Evolutionary conservation across 2,329 filamentous ascomycete genomes (phyloP).

Genomic region (Biscogniauxia mediterranea): DNA sequence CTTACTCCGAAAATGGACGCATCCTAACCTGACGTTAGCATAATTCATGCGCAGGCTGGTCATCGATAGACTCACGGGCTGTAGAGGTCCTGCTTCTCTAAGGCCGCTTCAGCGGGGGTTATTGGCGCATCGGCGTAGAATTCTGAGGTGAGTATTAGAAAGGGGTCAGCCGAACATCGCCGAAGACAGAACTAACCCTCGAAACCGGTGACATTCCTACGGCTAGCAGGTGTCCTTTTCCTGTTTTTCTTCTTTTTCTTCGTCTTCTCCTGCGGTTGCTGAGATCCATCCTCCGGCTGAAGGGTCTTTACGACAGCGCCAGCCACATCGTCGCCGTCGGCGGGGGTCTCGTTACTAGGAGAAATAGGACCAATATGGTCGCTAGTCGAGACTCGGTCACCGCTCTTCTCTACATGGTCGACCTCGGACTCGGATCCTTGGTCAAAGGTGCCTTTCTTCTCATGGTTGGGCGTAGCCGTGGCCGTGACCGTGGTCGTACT

Average conservation of each 20-base stretch:
- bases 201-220: constrained; percentile 61
- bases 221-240: constrained; percentile 36
- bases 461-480: background rate
- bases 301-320: background rate
- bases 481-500: background rate
- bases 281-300: background rate
- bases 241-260: constrained; percentile 46
- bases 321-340: background rate
- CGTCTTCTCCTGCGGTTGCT: constrained; percentile 9
- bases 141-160: constrained; percentile 42
- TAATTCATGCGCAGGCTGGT: background rate
- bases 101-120: constrained; percentile 64
- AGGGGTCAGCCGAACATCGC: constrained; percentile 1
- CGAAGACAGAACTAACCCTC: constrained; percentile 49
- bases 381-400: constrained; percentile 7
- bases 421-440: constrained; percentile 1
- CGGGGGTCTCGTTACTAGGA: background rate
- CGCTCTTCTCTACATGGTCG: constrained; percentile 1
- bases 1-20: background rate
- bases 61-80: constrained; percentile 46
- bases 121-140: constrained; percentile 78
- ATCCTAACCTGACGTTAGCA: background rate
- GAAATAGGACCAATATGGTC: background rate
- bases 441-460: constrained; percentile 3
- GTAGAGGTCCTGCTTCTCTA: constrained; percentile 68